phyloP scores from a whole-genome alignment of 139 green algal species.

The Chlamydomonas urium region DNA sequence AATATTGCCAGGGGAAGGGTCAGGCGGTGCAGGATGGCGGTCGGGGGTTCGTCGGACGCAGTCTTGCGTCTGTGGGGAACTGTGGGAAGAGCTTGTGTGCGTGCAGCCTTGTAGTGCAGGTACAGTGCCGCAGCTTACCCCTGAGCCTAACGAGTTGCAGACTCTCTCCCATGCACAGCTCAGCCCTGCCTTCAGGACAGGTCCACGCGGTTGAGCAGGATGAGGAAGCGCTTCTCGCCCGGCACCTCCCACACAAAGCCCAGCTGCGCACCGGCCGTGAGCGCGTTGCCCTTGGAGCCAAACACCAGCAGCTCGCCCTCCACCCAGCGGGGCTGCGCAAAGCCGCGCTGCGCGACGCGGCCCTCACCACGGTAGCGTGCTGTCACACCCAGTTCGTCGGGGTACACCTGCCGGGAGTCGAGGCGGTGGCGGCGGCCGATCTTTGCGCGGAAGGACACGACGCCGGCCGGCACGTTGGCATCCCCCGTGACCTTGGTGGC shows the following conservation, averaged over 20 bases:
- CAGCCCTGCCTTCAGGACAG: no score
- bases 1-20: no score
- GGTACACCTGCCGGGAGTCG: slow-evolving; percentile 56
- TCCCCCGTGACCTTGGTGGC: slow-evolving; percentile 89
- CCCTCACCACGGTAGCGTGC: slow-evolving; percentile 79
- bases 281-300: slow-evolving; percentile 20
- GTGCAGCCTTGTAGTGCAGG: no score
- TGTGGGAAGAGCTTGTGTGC: no score
- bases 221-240: slow-evolving; percentile 58
- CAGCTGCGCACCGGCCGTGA: slow-evolving; percentile 62
- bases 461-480: slow-evolving; percentile 78
- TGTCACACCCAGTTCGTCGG: slow-evolving; percentile 76
- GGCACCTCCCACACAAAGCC: slow-evolving; percentile 86
- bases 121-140: no score
- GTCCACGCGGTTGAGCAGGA: slow-evolving; percentile 60
- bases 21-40: no score
- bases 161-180: no score
- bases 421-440: slow-evolving; percentile 35
- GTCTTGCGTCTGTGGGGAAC: no score
- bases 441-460: slow-evolving; percentile 73
- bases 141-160: no score
- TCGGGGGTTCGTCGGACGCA: no score
- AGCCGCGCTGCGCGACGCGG: slow-evolving; percentile 69
- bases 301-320: slow-evolving; percentile 90
- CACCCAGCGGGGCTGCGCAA: slow-evolving; percentile 73